phyloP scores from a whole-genome alignment of 179 eudicot species.

The Kewa caespitosa region DNA sequence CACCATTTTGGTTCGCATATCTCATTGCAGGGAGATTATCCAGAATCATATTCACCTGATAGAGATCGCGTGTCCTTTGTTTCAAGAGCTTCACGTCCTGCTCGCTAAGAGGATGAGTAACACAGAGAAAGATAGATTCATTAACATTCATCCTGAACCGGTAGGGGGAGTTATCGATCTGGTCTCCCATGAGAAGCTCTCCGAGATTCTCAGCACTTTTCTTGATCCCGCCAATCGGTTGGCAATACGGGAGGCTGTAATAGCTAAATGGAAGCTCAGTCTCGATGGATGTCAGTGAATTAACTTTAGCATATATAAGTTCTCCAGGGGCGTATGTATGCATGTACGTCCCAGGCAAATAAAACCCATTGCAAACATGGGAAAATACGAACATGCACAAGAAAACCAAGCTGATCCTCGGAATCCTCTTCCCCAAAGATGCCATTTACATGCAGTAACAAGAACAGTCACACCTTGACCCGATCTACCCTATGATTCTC shows the following conservation, averaged over 20 bases:
- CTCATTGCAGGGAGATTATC: conserved; percentile 78
- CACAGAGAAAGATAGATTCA: conserved; percentile 60
- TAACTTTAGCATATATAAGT: conserved; percentile 56
- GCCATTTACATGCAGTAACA: conserved; percentile 7
- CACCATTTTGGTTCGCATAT: conserved; percentile 55
- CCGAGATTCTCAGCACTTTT: conserved; percentile 83
- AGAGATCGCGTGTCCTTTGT: conserved; percentile 72
- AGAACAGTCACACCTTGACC: background rate
- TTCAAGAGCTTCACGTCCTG: conserved; percentile 64
- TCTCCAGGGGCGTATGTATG: conserved; percentile 50
- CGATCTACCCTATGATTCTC: background rate
- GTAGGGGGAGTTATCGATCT: conserved; percentile 75
- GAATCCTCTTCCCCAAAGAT: conserved; percentile 28
- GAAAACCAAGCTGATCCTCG: conserved; percentile 15
- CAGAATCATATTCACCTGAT: conserved; percentile 71
- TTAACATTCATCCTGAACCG: conserved; percentile 60
- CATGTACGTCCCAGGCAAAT: conserved; percentile 79
- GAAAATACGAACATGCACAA: conserved; percentile 27
- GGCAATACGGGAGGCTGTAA: conserved; percentile 71
- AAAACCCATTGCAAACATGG: conserved; percentile 54
- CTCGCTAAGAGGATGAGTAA: conserved; percentile 44
- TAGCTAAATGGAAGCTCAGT: conserved; percentile 76
- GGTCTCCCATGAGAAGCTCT: conserved; percentile 81
- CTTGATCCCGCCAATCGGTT: conserved; percentile 55
- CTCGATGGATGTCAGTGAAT: conserved; percentile 73